These are phyloP conservation scores for Globisporangium orthogonon DNA, from an alignment of 352 stramenopile species.

Conservation along the genomic window DNA sequence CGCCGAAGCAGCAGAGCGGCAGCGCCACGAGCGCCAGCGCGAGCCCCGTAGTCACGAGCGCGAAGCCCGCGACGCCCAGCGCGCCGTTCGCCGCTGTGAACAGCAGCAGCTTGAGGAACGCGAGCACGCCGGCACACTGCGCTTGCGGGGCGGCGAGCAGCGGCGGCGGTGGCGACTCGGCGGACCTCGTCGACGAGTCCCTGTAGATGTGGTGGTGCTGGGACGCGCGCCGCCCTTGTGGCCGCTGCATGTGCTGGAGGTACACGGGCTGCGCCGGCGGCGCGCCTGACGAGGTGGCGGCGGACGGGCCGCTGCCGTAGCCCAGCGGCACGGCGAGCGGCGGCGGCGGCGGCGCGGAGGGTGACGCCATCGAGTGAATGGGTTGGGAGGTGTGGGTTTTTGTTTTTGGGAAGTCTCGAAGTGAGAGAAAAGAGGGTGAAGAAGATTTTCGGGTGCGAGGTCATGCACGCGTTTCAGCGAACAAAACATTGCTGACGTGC, in stretches of 20 bases:
- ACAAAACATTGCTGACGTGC: too few species aligned
- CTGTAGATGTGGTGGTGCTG: too few species aligned
- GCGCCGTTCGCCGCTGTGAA: conserved; percentile 18
- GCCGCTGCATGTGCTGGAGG: conserved; percentile 12
- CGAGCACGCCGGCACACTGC: conserved; percentile 6
- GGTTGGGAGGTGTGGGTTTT: too few species aligned
- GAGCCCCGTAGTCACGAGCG: conserved; percentile 9
- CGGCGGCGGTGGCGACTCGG: neutral
- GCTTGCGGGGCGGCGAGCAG: neutral
- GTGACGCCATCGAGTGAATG: too few species aligned
- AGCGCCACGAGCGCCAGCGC: conserved; percentile 27
- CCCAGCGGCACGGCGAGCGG: conserved; percentile 7
- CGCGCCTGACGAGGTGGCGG: neutral
- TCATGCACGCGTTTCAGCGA: too few species aligned
- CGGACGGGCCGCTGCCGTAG: conserved; percentile 6
- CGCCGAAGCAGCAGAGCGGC: conserved; percentile 46
- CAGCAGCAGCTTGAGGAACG: conserved; percentile 10
- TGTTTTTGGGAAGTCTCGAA: too few species aligned
- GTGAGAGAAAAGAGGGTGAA: too few species aligned
- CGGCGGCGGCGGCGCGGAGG: neutral
- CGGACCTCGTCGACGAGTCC: too few species aligned
- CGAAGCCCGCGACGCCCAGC: conserved; percentile 11
- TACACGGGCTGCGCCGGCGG: conserved; percentile 5
- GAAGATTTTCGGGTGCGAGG: too few species aligned
- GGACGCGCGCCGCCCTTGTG: too few species aligned